A percentile compares a stretch with the other conserved stretches of the same genome.
These are phyloP conservation scores for Chlorella sp. DNA, from an alignment of 139 green algal genomes.

Conservation along the genomic window DNA sequence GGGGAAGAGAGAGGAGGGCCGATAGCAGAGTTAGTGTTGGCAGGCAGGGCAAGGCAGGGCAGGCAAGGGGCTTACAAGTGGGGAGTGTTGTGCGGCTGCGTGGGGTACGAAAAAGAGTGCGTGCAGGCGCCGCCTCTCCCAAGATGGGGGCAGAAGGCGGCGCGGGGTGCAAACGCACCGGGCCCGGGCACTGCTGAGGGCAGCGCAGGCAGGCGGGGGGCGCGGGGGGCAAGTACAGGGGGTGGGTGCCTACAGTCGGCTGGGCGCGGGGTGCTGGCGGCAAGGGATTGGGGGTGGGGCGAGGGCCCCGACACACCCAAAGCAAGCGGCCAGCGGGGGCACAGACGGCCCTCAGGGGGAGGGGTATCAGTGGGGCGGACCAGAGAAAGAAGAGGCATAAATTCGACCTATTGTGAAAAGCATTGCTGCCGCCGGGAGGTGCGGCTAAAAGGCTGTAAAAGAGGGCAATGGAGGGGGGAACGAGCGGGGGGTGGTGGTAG, in stretches of 20 bases:
- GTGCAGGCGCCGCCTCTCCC: too few species aligned
- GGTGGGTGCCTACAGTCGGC: too few species aligned
- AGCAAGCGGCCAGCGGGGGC: too few species aligned
- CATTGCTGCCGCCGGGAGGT: slow-evolving; percentile 1
- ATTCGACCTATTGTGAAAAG: not conserved
- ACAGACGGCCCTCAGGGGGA: too few species aligned
- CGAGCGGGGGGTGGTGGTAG: not conserved
- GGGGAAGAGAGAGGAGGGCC: not conserved
- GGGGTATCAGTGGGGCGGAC: too few species aligned
- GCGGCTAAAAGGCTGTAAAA: not conserved
- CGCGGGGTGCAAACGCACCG: not conserved
- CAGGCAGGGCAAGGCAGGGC: not conserved
- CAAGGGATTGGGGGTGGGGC: too few species aligned
- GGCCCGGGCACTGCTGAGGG: not conserved
- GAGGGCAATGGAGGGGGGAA: not conserved
- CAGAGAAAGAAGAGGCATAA: too few species aligned
- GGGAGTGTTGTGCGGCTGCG: not conserved
- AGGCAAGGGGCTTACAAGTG: not conserved
- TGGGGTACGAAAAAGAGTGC: not conserved
- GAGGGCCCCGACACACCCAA: too few species aligned
- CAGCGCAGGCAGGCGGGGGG: too few species aligned
- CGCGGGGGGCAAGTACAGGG: too few species aligned
- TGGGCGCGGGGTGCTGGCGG: too few species aligned
- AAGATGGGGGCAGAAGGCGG: not conserved
- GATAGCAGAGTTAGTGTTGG: not conserved